These are phyloP conservation scores for Claviceps spartinae DNA, from an alignment of 2,329 filamentous ascomycete species.

Conservation along the genomic window DNA sequence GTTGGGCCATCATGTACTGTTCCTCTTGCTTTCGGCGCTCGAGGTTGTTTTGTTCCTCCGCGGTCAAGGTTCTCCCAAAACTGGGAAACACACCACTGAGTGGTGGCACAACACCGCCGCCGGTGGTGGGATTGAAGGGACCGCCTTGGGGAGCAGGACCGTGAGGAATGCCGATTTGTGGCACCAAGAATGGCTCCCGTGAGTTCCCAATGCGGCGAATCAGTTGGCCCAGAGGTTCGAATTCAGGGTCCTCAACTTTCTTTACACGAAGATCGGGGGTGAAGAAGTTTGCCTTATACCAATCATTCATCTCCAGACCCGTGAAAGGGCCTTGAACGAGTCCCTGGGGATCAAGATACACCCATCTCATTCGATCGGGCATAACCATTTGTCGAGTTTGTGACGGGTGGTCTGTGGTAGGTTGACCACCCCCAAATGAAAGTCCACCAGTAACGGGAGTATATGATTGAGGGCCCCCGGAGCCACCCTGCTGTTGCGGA, in stretches of 20 bases:
- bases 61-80: slow-evolving; percentile 90
- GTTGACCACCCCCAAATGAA: slow-evolving; percentile 22
- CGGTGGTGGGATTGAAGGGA: slow-evolving; percentile 33
- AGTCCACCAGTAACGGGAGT: slow-evolving; percentile 22
- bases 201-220: slow-evolving; percentile 95
- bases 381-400: slow-evolving; percentile 91
- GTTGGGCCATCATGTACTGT: slow-evolving; percentile 89
- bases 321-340: slow-evolving; percentile 90
- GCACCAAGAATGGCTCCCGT: slow-evolving; percentile 90
- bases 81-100: slow-evolving; percentile 90
- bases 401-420: slow-evolving; percentile 40
- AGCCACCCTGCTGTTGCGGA: slow-evolving; percentile 19
- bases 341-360: slow-evolving; percentile 89
- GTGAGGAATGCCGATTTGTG: slow-evolving; percentile 90
- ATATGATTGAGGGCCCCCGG: slow-evolving; percentile 22
- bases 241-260: slow-evolving; percentile 85
- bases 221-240: slow-evolving; percentile 86
- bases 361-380: slow-evolving; percentile 98
- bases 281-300: slow-evolving; percentile 98
- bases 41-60: slow-evolving; percentile 93
- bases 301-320: slow-evolving; percentile 97
- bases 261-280: slow-evolving; percentile 88
- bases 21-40: slow-evolving; percentile 96
- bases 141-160: slow-evolving; percentile 50
- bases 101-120: slow-evolving; percentile 63